A percentile compares a stretch with the other conserved stretches of the same genome.
Conservation (phyloP, 2,329 filamentous ascomycete genomes). For the Eutypa lata region DNA sequence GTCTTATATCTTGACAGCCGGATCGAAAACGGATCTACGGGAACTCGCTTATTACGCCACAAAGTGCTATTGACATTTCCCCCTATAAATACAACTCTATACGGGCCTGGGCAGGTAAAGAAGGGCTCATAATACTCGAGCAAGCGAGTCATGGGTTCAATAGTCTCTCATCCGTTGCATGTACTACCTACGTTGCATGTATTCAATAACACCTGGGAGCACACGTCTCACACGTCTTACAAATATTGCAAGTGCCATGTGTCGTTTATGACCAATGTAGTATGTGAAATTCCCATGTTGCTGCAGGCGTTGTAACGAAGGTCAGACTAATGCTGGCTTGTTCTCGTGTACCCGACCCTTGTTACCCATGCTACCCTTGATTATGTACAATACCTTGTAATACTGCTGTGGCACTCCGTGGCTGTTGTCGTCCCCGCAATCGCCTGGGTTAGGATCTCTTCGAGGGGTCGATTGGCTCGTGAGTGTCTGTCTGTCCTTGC, state of each 20-base stretch:
- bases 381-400: too few species aligned
- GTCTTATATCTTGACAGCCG: not conserved
- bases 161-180: not conserved
- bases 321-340: not conserved
- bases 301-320: not conserved
- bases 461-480: not conserved
- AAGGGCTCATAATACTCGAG: too few species aligned
- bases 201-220: not conserved
- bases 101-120: too few species aligned
- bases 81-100: too few species aligned
- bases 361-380: too few species aligned
- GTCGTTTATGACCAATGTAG: not conserved
- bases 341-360: not conserved
- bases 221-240: not conserved
- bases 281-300: not conserved
- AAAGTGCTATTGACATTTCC: not conserved
- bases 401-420: not conserved
- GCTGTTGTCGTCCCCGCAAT: not conserved
- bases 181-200: not conserved
- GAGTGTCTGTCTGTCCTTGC: not conserved
- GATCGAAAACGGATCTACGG: not conserved
- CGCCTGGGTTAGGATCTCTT: not conserved
- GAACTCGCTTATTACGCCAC: not conserved
- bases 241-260: not conserved
- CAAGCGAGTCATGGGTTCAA: too few species aligned